Evolutionary conservation across 1,284 basidiomycete species (phyloP).

Genomic region (Apiotrichum mycotoxinovorans): DNA sequence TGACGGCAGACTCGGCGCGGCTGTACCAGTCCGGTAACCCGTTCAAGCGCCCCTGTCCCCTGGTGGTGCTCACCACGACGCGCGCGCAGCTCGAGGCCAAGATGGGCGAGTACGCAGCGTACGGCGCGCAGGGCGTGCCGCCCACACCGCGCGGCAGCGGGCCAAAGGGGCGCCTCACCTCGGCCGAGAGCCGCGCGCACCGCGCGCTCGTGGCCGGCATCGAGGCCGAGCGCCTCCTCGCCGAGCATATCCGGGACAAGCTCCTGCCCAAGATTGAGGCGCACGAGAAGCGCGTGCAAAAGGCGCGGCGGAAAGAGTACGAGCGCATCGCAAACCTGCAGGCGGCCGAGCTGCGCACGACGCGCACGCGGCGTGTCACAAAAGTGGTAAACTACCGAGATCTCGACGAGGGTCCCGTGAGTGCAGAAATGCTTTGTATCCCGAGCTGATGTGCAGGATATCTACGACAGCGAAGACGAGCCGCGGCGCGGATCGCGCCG

Average conservation of each 20-base stretch:
- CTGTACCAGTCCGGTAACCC: constrained; percentile 48
- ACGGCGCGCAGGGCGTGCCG: constrained; percentile 13
- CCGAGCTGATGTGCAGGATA: neutral
- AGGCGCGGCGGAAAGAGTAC: constrained; percentile 2
- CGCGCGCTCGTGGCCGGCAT: constrained; percentile 30
- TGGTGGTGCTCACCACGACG: constrained; percentile 30
- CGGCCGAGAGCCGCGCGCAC: constrained; percentile 16
- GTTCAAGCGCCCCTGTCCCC: constrained; percentile 47
- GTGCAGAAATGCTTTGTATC: neutral
- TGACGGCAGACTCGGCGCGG: constrained; percentile 35
- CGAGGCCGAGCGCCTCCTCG: constrained; percentile 36
- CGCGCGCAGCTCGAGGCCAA: constrained; percentile 30
- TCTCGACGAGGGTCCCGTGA: constrained; percentile 23
- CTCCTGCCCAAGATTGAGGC: constrained; percentile 41
- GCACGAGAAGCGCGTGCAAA: constrained; percentile 11
- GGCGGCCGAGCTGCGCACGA: constrained; percentile 36
- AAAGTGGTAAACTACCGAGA: constrained; percentile 42
- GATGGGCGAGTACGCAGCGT: constrained; percentile 21
- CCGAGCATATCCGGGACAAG: constrained; percentile 24
- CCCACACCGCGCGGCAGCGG: constrained; percentile 19
- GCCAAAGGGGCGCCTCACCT: constrained; percentile 23
- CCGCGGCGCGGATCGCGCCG: constrained; percentile 11
- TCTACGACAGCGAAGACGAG: constrained; percentile 13
- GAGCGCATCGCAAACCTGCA: constrained; percentile 13
- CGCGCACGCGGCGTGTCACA: constrained; percentile 37